Percentiles rank a stretch among this genome's conserved stretches.
These are phyloP conservation scores for Gastrolobium bilobum DNA, from an alignment of 306 rosid genomes.

Conservation along the genomic window DNA sequence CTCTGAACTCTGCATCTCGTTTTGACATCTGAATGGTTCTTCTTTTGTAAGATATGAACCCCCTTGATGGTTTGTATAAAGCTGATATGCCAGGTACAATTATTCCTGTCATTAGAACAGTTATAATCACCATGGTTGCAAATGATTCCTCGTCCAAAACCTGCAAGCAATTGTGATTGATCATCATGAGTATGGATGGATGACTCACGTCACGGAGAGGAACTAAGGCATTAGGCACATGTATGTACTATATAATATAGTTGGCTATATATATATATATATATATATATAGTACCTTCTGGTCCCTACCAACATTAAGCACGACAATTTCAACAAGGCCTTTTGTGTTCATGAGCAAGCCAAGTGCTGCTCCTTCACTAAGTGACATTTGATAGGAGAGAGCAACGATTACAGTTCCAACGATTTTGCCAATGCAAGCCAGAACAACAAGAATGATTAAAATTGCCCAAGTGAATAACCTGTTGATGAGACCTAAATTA, in stretches of 20 bases:
- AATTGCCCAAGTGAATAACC: slow-evolving; percentile 50
- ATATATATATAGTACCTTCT: slow-evolving; percentile 52
- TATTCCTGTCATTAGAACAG: slow-evolving; percentile 71
- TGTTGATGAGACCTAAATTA: slow-evolving; percentile 47
- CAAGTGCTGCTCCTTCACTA: slow-evolving; percentile 76
- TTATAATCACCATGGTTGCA: slow-evolving; percentile 78
- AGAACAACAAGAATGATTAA: slow-evolving; percentile 60
- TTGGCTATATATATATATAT: too few species aligned
- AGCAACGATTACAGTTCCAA: slow-evolving; percentile 69
- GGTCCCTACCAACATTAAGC: slow-evolving; percentile 86
- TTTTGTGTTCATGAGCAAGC: slow-evolving; percentile 91
- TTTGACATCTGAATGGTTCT: slow-evolving; percentile 72
- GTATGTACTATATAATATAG: not conserved
- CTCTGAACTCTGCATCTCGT: slow-evolving; percentile 70
- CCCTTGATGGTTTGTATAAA: slow-evolving; percentile 71
- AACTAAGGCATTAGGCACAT: not conserved
- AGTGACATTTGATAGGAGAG: slow-evolving; percentile 68
- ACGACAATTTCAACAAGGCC: slow-evolving; percentile 88
- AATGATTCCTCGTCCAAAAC: slow-evolving; percentile 75
- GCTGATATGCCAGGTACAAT: slow-evolving; percentile 73
- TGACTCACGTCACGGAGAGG: not conserved
- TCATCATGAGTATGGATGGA: not conserved
- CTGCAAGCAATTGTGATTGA: slow-evolving; percentile 53
- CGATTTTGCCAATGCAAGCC: slow-evolving; percentile 72
- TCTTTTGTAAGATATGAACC: slow-evolving; percentile 68